Conservation (phyloP, 164 flowering plant genomes). For the Berberis vulgaris region DNA sequence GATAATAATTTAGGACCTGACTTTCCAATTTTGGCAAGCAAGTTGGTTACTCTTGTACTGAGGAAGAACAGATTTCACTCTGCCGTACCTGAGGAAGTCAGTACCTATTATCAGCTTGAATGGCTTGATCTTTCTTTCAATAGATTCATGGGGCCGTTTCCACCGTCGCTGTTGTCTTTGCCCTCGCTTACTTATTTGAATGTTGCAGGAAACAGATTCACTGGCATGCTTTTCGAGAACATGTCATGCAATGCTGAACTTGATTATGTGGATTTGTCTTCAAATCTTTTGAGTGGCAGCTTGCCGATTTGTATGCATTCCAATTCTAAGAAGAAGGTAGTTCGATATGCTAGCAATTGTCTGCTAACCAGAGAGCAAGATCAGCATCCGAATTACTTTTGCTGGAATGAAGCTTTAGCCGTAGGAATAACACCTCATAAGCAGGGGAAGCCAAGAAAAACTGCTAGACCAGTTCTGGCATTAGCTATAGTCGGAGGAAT, state of each 20-base stretch:
- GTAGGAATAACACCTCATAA: constrained; percentile 57
- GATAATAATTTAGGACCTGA: constrained; percentile 55
- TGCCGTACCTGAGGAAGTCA: constrained; percentile 45
- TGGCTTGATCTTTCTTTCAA: constrained; percentile 64
- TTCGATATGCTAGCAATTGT: constrained; percentile 58
- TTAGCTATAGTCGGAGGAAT: constrained; percentile 40
- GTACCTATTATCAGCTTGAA: constrained; percentile 55
- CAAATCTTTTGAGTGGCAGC: constrained; percentile 67
- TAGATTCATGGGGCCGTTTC: constrained; percentile 68
- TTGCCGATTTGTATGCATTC: constrained; percentile 49
- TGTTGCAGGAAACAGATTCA: constrained; percentile 54
- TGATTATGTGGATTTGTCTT: constrained; percentile 52
- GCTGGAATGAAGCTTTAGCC: constrained; percentile 88
- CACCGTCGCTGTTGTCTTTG: constrained; percentile 42
- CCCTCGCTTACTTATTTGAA: constrained; percentile 59
- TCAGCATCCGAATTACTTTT: constrained; percentile 61
- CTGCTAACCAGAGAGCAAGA: constrained; percentile 28
- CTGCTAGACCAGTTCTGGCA: constrained; percentile 41
- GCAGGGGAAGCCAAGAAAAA: constrained; percentile 22
- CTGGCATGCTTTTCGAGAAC: constrained; percentile 57
- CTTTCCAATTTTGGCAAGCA: constrained; percentile 50
- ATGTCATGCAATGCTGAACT: constrained; percentile 52
- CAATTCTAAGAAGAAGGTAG: constrained; percentile 11
- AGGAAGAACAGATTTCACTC: constrained; percentile 64
- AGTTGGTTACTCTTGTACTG: constrained; percentile 45